These are phyloP conservation scores for Penicillium verrucosum DNA, from an alignment of 2,329 filamentous ascomycete genomes.

Conservation along the genomic window DNA sequence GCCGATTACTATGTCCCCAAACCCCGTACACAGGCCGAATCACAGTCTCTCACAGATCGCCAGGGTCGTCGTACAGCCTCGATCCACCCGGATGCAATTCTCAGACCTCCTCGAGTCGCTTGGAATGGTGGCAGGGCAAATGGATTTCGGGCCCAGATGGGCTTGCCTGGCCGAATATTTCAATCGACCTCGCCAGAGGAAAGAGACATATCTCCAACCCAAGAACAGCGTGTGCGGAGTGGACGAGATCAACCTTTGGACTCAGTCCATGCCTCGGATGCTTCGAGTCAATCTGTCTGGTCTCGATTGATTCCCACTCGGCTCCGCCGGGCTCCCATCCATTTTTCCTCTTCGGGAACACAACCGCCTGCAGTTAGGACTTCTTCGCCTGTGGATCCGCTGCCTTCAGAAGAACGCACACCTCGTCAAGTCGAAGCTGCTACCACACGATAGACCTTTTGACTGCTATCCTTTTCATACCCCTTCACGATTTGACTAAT, in stretches of 20 bases:
- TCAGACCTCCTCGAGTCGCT: constrained; percentile 34
- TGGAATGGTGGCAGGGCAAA: constrained; percentile 34
- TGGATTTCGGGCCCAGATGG: constrained; percentile 34
- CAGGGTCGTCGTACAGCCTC: constrained; percentile 27
- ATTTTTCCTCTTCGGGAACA: background rate
- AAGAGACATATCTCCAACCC: constrained; percentile 20
- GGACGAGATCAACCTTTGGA: background rate
- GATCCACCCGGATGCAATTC: constrained; percentile 24
- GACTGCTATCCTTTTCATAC: background rate
- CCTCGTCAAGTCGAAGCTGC: constrained; percentile 24
- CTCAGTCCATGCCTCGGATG: background rate
- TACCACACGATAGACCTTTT: constrained; percentile 2
- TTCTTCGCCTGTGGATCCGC: background rate
- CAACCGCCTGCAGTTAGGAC: background rate
- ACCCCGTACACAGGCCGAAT: constrained; percentile 62
- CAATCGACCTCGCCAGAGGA: constrained; percentile 27
- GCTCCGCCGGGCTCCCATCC: constrained; percentile 9
- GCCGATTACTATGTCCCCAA: constrained; percentile 97
- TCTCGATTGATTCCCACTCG: constrained; percentile 18
- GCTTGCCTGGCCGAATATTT: constrained; percentile 39
- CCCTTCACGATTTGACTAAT: constrained; percentile 1
- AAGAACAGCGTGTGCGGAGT: constrained; percentile 1
- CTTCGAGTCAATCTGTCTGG: constrained; percentile 9
- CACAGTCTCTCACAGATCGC: constrained; percentile 29
- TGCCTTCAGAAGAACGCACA: constrained; percentile 13